These are phyloP conservation scores for Torulaspora gathmanii DNA, from an alignment of 805 yeast genomes.

Conservation along the genomic window DNA sequence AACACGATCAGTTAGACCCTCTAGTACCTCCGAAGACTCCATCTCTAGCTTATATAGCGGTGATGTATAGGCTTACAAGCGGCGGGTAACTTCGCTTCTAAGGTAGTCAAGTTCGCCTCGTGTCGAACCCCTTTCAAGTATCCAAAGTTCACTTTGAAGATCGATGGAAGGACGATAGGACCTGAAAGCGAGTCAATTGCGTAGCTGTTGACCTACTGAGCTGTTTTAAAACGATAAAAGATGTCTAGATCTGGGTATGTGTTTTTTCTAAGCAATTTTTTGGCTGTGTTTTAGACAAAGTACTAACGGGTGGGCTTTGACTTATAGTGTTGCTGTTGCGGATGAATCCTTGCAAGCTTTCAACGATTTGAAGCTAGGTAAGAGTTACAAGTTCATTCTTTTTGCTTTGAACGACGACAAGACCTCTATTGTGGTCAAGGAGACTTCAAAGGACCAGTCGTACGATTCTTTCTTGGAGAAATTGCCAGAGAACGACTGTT, in stretches of 20 bases:
- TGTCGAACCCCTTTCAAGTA: slow-evolving; percentile 9
- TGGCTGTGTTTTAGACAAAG: neutral
- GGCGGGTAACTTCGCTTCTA: slow-evolving; percentile 4
- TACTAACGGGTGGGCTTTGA: neutral
- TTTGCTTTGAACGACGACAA: slow-evolving; percentile 76
- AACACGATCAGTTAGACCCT: slow-evolving; percentile 1
- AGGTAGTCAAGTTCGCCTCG: slow-evolving; percentile 2
- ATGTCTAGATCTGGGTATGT: slow-evolving; percentile 40
- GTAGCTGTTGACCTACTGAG: neutral
- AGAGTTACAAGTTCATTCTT: slow-evolving; percentile 78
- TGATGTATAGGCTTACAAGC: neutral
- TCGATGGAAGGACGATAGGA: neutral
- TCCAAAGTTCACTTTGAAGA: neutral
- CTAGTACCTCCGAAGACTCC: neutral
- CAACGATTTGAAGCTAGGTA: slow-evolving; percentile 93
- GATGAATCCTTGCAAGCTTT: slow-evolving; percentile 91
- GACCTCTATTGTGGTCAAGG: slow-evolving; percentile 86
- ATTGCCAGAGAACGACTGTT: slow-evolving; percentile 93
- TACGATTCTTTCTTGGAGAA: slow-evolving; percentile 84
- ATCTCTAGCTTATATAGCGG: slow-evolving; percentile 1
- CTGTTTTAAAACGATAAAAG: slow-evolving; percentile 6
- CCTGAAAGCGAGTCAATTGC: neutral
- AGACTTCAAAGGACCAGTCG: slow-evolving; percentile 66
- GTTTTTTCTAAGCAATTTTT: neutral
- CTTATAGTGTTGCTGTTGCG: slow-evolving; percentile 66